Evolutionary conservation across 768 basidiomycete genomes (phyloP).

Genomic region (Hypholoma fasciculare): DNA sequence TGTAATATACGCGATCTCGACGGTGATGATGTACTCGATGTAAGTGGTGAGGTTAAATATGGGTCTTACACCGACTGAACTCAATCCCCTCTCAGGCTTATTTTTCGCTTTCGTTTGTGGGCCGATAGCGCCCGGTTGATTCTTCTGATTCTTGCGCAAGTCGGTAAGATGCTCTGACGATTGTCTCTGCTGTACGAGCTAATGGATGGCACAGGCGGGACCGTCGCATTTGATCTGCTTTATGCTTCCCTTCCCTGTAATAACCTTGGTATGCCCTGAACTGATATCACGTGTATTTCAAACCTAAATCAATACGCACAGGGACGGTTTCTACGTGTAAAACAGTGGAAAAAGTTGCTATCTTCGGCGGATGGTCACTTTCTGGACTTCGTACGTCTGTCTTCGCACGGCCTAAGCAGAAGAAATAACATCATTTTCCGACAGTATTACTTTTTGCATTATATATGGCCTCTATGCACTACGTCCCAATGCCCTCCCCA

Average conservation of each 20-base stretch:
- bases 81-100: slow-evolving; percentile 27
- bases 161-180: slow-evolving; percentile 19
- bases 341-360: slow-evolving; percentile 24
- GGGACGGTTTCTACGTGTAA: slow-evolving; percentile 30
- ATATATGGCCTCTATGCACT: slow-evolving; percentile 28
- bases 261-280: slow-evolving; percentile 26
- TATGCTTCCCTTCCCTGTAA: slow-evolving; percentile 34
- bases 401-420: not conserved
- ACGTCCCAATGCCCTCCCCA: slow-evolving; percentile 24
- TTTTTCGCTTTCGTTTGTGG: slow-evolving; percentile 38
- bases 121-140: slow-evolving; percentile 33
- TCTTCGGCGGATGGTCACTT: slow-evolving; percentile 31
- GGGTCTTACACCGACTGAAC: not conserved
- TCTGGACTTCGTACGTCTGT: slow-evolving; percentile 33
- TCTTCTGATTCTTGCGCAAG: slow-evolving; percentile 31
- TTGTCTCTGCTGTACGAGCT: not conserved
- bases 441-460: slow-evolving; percentile 30
- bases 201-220: slow-evolving; percentile 25
- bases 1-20: slow-evolving; percentile 28
- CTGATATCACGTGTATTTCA: not conserved
- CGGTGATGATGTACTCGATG: slow-evolving; percentile 39
- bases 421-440: not conserved
- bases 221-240: slow-evolving; percentile 29
- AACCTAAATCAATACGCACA: slow-evolving; percentile 7
- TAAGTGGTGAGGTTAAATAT: slow-evolving; percentile 12